Percentiles rank a stretch among this genome's conserved stretches.
These are phyloP conservation scores for Sugiyamaella xylanicola DNA, from an alignment of 1,139 yeast genomes.

Conservation along the genomic window DNA sequence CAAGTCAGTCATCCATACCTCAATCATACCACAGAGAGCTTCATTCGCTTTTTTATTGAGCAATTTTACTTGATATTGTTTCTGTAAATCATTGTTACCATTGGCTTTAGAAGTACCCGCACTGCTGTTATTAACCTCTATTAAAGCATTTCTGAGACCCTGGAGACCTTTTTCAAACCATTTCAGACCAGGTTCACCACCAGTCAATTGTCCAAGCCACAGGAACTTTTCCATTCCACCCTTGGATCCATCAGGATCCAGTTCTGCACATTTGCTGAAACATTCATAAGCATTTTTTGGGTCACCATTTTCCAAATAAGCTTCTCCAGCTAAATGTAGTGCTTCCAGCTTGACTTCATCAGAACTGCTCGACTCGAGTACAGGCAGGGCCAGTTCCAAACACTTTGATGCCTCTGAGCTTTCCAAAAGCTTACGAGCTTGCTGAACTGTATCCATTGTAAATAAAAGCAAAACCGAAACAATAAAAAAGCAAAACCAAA, in stretches of 20 bases:
- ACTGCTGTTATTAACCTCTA: conserved; percentile 41
- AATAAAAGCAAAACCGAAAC: neutral
- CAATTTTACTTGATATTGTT: conserved; percentile 35
- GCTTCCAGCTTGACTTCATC: conserved; percentile 30
- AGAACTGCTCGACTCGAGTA: conserved; percentile 2
- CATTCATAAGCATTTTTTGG: conserved; percentile 75
- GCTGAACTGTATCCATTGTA: conserved; percentile 9
- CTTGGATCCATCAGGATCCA: conserved; percentile 64
- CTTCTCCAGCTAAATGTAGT: conserved; percentile 66
- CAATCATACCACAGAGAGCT: conserved; percentile 84
- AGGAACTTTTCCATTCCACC: conserved; percentile 80
- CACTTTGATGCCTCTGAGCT: conserved; percentile 18
- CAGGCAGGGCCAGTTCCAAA: conserved; percentile 17
- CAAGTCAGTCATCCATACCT: conserved; percentile 98
- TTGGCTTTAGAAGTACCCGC: conserved; percentile 23
- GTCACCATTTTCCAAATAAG: conserved; percentile 73
- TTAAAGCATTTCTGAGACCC: conserved; percentile 46
- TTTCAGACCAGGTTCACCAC: conserved; percentile 76
- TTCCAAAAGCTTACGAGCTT: conserved; percentile 21
- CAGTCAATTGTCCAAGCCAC: conserved; percentile 87
- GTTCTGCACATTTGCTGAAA: conserved; percentile 61
- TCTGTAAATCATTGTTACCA: conserved; percentile 14
- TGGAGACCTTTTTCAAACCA: conserved; percentile 65
- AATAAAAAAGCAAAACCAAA: conserved; percentile 3
- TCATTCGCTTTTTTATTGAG: conserved; percentile 61